phyloP scores from a whole-genome alignment of 768 basidiomycete species.

The Scleroderma bovista region DNA sequence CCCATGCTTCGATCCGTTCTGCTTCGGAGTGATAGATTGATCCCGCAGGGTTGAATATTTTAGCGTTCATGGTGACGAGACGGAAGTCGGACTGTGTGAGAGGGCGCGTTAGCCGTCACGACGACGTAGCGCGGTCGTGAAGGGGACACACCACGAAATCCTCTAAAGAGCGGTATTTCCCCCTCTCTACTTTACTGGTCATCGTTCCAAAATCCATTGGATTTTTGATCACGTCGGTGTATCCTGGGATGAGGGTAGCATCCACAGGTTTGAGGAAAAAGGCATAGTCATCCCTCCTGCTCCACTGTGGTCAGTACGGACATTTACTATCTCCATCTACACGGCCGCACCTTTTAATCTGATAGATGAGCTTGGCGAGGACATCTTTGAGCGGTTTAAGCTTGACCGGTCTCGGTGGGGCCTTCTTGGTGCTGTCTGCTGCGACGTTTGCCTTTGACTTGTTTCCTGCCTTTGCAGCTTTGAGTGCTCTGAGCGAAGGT shows the following conservation, averaged over 20 bases:
- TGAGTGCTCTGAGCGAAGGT: slow-evolving; percentile 58
- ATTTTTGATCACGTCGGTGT: slow-evolving; percentile 62
- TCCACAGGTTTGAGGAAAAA: slow-evolving; percentile 75
- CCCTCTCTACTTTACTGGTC: slow-evolving; percentile 66
- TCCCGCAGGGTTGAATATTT: slow-evolving; percentile 68
- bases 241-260: slow-evolving; percentile 51
- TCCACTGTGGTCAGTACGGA: slow-evolving; percentile 7
- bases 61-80: slow-evolving; percentile 70
- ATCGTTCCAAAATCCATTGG: slow-evolving; percentile 96
- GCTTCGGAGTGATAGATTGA: slow-evolving; percentile 74
- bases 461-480: slow-evolving; percentile 50
- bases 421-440: slow-evolving; percentile 28
- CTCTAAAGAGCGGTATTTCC: slow-evolving; percentile 74
- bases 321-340: neutral
- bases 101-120: too few relatives aligned
- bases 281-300: slow-evolving; percentile 77
- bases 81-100: slow-evolving; percentile 54
- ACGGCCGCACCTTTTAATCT: slow-evolving; percentile 65
- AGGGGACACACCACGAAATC: slow-evolving; percentile 63
- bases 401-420: slow-evolving; percentile 57
- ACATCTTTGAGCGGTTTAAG: slow-evolving; percentile 79
- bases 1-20: slow-evolving; percentile 63
- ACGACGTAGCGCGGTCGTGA: neutral
- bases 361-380: slow-evolving; percentile 54
- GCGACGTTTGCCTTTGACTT: slow-evolving; percentile 35